phyloP scores from a whole-genome alignment of 2,329 filamentous ascomycete species.

The Sordariomycetes sp. region DNA sequence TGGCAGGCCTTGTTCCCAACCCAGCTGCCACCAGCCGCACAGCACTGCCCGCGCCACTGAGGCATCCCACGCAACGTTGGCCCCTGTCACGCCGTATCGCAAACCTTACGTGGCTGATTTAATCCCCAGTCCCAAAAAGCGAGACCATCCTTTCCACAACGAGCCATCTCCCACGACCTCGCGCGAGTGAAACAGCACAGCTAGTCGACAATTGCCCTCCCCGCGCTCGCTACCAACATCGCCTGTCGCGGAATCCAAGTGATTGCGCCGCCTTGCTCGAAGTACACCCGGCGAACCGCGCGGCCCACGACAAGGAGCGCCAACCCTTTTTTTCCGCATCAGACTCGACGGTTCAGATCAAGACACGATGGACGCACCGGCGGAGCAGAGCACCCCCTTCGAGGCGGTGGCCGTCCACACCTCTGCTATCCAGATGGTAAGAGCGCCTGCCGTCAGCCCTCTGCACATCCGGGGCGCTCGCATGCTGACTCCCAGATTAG shows the following conservation, averaged over 20 bases:
- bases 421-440: constrained; percentile 59
- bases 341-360: not conserved
- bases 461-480: not conserved
- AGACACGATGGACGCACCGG: constrained; percentile 65
- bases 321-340: not conserved
- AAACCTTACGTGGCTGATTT: constrained; percentile 12
- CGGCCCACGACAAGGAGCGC: not conserved
- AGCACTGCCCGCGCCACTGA: not conserved
- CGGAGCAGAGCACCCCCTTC: constrained; percentile 87
- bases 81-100: not conserved
- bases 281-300: not conserved
- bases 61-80: not conserved
- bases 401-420: constrained; percentile 82
- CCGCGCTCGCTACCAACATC: not conserved
- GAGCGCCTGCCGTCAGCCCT: constrained; percentile 13
- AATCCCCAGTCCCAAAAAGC: not conserved
- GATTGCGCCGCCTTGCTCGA: not conserved
- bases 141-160: not conserved
- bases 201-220: not conserved
- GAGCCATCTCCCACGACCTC: not conserved
- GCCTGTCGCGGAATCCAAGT: not conserved
- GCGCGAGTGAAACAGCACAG: not conserved
- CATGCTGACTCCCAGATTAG: constrained; percentile 32
- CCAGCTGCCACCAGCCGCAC: not conserved
- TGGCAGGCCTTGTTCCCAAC: not conserved